phyloP scores from a whole-genome alignment of 2,329 filamentous ascomycete genomes.

The Tricladium varicosporioides region DNA sequence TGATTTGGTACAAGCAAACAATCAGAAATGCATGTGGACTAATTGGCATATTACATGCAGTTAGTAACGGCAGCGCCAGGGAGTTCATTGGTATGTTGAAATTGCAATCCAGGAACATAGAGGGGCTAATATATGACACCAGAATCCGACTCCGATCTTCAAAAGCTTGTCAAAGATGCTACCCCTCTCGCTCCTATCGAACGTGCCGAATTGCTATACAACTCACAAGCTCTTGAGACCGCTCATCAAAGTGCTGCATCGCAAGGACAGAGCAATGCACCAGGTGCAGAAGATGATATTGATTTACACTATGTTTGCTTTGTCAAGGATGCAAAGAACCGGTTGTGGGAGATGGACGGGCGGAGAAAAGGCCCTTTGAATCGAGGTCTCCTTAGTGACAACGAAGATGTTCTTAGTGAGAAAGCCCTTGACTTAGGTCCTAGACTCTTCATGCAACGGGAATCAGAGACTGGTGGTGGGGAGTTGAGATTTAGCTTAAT shows the following conservation, averaged over 20 bases:
- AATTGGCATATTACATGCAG: conserved; percentile 82
- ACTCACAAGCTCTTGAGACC: conserved; percentile 69
- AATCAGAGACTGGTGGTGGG: conserved; percentile 20
- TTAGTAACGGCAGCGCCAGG: conserved; percentile 73
- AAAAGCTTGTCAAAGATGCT: conserved; percentile 65
- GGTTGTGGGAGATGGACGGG: conserved; percentile 69
- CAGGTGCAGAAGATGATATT: conserved; percentile 70
- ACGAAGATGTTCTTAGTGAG: conserved; percentile 72
- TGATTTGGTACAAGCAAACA: conserved; percentile 93
- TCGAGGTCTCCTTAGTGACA: conserved; percentile 50
- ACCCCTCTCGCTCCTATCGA: conserved; percentile 63
- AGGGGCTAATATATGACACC: neutral
- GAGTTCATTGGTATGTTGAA: conserved; percentile 71
- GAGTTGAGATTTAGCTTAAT: conserved; percentile 34
- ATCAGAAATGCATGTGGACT: conserved; percentile 91
- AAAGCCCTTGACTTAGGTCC: conserved; percentile 69
- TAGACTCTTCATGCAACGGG: conserved; percentile 33
- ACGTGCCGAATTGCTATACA: conserved; percentile 74
- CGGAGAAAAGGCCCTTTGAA: conserved; percentile 64
- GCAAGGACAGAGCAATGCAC: conserved; percentile 74
- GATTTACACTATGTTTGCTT: conserved; percentile 97
- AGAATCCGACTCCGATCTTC: conserved; percentile 44
- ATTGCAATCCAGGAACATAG: conserved; percentile 56
- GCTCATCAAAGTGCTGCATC: conserved; percentile 78
- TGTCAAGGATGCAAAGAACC: conserved; percentile 68